Percentiles rank a stretch among this genome's conserved stretches.
Conservation (phyloP, 805 yeast species). For the Wickerhamomyces silvicola region DNA sequence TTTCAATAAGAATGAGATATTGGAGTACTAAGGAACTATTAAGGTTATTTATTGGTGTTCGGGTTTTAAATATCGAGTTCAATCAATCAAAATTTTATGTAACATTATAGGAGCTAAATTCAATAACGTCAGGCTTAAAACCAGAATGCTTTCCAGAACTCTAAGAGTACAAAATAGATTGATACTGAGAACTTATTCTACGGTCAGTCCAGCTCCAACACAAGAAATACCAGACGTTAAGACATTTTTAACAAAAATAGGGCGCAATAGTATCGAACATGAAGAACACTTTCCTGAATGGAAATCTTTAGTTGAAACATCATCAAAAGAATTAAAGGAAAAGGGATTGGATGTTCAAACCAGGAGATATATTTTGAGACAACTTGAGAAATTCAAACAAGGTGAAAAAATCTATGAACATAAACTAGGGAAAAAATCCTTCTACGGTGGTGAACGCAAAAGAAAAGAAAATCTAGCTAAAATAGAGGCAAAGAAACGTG, state of each 20-base stretch:
- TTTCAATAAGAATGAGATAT: too few relatives aligned
- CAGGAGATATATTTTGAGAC: conserved; percentile 66
- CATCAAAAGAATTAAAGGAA: conserved; percentile 54
- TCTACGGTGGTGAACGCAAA: conserved; percentile 83
- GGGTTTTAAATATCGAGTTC: conserved; percentile 71
- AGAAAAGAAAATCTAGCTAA: conserved; percentile 60
- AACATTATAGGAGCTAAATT: too few relatives aligned
- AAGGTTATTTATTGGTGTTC: too few relatives aligned
- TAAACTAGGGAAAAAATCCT: conserved; percentile 62
- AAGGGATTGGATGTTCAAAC: conserved; percentile 70
- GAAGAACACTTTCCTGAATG: conserved; percentile 63
- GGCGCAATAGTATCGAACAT: conserved; percentile 66
- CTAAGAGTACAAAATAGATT: conserved; percentile 3
- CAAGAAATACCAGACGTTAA: conserved; percentile 57
- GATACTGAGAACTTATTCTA: conserved; percentile 6
- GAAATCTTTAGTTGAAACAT: conserved; percentile 56
- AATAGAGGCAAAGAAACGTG: conserved; percentile 36
- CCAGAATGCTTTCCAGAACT: conserved; percentile 8
- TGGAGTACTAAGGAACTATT: too few relatives aligned
- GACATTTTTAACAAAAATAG: conserved; percentile 70
- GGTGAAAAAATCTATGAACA: conserved; percentile 51
- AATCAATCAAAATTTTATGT: too few relatives aligned
- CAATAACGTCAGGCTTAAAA: neutral
- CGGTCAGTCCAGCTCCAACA: conserved; percentile 41
- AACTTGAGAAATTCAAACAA: conserved; percentile 61